phyloP scores from a whole-genome alignment of 2,329 filamentous ascomycete species.

The Myriosclerotinia duriaeana region DNA sequence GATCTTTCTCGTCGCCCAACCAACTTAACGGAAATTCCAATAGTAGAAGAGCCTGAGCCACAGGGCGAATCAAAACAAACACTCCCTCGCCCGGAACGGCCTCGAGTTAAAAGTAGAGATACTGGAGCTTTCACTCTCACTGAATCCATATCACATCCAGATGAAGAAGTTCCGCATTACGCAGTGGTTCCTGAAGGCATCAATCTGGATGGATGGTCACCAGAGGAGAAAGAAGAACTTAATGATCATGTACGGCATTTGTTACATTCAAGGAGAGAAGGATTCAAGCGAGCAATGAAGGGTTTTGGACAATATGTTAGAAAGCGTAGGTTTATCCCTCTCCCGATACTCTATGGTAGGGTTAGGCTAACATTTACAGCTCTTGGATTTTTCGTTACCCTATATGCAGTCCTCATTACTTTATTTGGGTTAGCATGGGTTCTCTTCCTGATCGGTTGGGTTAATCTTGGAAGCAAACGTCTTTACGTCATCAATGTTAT shows the following conservation, averaged over 20 bases:
- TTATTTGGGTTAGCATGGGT: slow-evolving; percentile 87
- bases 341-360: slow-evolving; percentile 13
- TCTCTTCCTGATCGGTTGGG: slow-evolving; percentile 87
- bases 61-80: slow-evolving; percentile 17
- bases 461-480: slow-evolving; percentile 74
- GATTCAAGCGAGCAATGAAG: slow-evolving; percentile 75
- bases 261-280: slow-evolving; percentile 76
- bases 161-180: slow-evolving; percentile 61
- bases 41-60: slow-evolving; percentile 23
- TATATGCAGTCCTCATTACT: slow-evolving; percentile 81
- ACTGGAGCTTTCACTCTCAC: slow-evolving; percentile 39
- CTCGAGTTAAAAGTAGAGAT: slow-evolving; percentile 28
- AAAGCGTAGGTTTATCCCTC: slow-evolving; percentile 53
- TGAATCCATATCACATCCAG: slow-evolving; percentile 67
- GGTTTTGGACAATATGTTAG: slow-evolving; percentile 79
- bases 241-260: slow-evolving; percentile 86
- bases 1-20: slow-evolving; percentile 16
- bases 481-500: slow-evolving; percentile 68
- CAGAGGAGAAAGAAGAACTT: slow-evolving; percentile 70
- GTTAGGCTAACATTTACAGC: slow-evolving; percentile 45
- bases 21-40: slow-evolving; percentile 20
- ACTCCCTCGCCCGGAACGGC: neutral
- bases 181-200: slow-evolving; percentile 76
- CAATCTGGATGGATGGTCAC: slow-evolving; percentile 70
- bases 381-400: slow-evolving; percentile 77